Evolutionary conservation across 2,329 filamentous ascomycete species (phyloP).

Genomic region (Trichoderma cornu-damae): DNA sequence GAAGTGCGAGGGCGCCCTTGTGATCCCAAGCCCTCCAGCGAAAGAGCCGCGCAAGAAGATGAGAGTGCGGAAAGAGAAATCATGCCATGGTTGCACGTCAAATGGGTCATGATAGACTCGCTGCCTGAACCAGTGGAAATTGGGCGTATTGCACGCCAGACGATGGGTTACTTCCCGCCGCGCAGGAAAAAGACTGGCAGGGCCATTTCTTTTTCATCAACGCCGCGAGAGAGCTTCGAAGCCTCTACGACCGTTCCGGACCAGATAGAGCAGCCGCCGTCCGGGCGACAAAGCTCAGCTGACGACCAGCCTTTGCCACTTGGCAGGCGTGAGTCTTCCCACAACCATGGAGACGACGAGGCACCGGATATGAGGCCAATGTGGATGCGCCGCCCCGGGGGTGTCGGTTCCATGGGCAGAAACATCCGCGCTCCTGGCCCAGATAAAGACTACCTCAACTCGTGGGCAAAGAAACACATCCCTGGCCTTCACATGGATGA

Average conservation of each 20-base stretch:
- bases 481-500: conserved; percentile 70
- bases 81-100: conserved; percentile 75
- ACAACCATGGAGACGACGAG: conserved; percentile 37
- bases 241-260: conserved; percentile 43
- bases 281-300: conserved; percentile 42
- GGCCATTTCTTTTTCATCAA: conserved; percentile 60
- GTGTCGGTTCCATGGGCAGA: conserved; percentile 74
- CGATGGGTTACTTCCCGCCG: conserved; percentile 87
- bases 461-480: conserved; percentile 76
- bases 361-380: conserved; percentile 41
- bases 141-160: conserved; percentile 71
- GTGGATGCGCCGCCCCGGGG: conserved; percentile 78
- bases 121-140: conserved; percentile 70
- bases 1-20: conserved; percentile 70
- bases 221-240: conserved; percentile 62
- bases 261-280: conserved; percentile 32
- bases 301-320: conserved; percentile 33
- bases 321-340: conserved; percentile 33
- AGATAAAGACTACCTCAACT: conserved; percentile 76
- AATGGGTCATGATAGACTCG: conserved; percentile 79
- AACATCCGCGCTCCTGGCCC: conserved; percentile 72
- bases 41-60: conserved; percentile 20
- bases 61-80: conserved; percentile 45
- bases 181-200: conserved; percentile 76
- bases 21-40: conserved; percentile 34